A percentile compares a stretch with the other conserved stretches of the same genome.
These are phyloP conservation scores for Linum tenue DNA, from an alignment of 345 rosid species.

Conservation along the genomic window DNA sequence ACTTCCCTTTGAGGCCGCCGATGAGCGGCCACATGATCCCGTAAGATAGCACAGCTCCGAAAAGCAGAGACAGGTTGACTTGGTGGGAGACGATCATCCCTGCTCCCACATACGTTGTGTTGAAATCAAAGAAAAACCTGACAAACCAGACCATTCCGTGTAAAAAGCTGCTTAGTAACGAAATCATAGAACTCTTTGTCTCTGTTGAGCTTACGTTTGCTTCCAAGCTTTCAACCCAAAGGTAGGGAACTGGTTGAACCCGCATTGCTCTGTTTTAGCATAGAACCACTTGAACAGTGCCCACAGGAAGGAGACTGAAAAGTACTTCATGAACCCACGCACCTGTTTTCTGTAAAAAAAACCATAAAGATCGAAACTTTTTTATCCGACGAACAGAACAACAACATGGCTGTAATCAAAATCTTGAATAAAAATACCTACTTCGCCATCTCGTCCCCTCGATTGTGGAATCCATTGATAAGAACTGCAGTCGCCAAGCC, in stretches of 20 bases:
- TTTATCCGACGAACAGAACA: no score
- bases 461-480: constrained; percentile 87
- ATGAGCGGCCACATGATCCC: constrained; percentile 94
- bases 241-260: constrained; percentile 77
- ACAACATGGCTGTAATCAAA: not conserved
- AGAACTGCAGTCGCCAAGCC: constrained; percentile 94
- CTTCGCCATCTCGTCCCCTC: constrained; percentile 69
- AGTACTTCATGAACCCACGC: constrained; percentile 58
- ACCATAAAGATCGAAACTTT: not conserved
- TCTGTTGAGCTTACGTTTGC: constrained; percentile 44
- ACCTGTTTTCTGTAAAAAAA: constrained; percentile 59
- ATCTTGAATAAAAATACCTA: constrained; percentile 11
- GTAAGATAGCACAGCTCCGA: constrained; percentile 73
- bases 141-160: not conserved
- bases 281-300: constrained; percentile 89
- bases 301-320: constrained; percentile 80
- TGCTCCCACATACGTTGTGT: constrained; percentile 76
- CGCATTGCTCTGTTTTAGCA: constrained; percentile 55
- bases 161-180: no score
- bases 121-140: constrained; percentile 85
- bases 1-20: constrained; percentile 51
- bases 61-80: constrained; percentile 75
- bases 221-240: constrained; percentile 81
- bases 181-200: no score
- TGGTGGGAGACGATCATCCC: constrained; percentile 90